Percentiles rank a stretch among this genome's conserved stretches.
Evolutionary conservation across 768 basidiomycete genomes (phyloP).

Genomic region (Tephrocybe sp.): DNA sequence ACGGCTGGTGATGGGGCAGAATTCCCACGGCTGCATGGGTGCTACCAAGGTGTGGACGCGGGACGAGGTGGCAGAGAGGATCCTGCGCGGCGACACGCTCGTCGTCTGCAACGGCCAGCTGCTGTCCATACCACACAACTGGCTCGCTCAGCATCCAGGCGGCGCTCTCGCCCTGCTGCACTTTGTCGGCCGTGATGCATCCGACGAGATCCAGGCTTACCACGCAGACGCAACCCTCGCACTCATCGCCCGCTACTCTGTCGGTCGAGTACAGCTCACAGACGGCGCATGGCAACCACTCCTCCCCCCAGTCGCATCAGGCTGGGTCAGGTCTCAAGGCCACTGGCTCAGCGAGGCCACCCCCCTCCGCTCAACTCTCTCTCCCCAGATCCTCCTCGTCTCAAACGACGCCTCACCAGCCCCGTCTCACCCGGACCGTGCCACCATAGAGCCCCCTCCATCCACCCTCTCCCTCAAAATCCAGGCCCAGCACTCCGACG

Average conservation of each 20-base stretch:
- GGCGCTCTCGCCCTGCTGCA: conserved; percentile 87
- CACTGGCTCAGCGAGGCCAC: conserved; percentile 70
- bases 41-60: conserved; percentile 30
- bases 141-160: conserved; percentile 90
- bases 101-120: conserved; percentile 68
- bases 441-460: conserved; percentile 51
- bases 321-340: conserved; percentile 61
- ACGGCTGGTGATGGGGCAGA: conserved; percentile 33
- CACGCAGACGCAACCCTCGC: conserved; percentile 61
- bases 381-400: conserved; percentile 64
- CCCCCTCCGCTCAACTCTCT: conserved; percentile 34
- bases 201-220: conserved; percentile 92
- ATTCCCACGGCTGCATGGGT: conserved; percentile 40
- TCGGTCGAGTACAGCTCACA: conserved; percentile 66
- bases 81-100: conserved; percentile 73
- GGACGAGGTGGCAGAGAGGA: conserved; percentile 61
- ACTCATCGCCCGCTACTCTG: conserved; percentile 58
- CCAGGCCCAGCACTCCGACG: conserved; percentile 67
- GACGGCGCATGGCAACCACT: conserved; percentile 71
- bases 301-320: conserved; percentile 81
- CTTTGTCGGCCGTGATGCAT: conserved; percentile 92
- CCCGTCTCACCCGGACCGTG: conserved; percentile 33
- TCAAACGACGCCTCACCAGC: conserved; percentile 32
- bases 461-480: conserved; percentile 50
- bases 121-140: conserved; percentile 63